A percentile compares a stretch with the other conserved stretches of the same genome.
phyloP scores from a whole-genome alignment of 805 yeast species.

The Wickerhamomyces bovis region DNA sequence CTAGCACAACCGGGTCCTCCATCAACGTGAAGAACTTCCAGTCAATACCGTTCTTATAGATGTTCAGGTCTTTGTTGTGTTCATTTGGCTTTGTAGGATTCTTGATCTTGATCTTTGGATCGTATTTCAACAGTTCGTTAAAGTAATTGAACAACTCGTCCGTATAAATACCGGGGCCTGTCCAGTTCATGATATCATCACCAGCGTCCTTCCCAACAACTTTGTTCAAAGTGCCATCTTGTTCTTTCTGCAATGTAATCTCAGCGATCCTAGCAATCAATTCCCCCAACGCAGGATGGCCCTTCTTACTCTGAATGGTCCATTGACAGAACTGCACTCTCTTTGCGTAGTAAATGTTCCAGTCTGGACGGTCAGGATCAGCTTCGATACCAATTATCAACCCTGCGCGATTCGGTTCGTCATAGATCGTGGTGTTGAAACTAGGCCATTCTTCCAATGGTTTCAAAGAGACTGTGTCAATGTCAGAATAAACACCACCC shows the following conservation, averaged over 20 bases:
- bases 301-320: constrained; percentile 86
- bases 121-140: constrained; percentile 36
- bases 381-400: constrained; percentile 90
- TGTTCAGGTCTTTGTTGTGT: constrained; percentile 25
- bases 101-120: constrained; percentile 5
- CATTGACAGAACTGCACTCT: constrained; percentile 95
- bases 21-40: constrained; percentile 63
- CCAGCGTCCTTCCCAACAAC: constrained; percentile 59
- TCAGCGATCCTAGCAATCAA: constrained; percentile 74
- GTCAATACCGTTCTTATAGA: constrained; percentile 33
- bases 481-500: constrained; percentile 91
- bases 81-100: constrained; percentile 20
- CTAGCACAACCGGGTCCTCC: constrained; percentile 46
- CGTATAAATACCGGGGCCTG: constrained; percentile 96
- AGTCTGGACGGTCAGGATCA: constrained; percentile 92
- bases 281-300: constrained; percentile 86
- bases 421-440: constrained; percentile 24
- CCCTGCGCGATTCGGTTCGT: constrained; percentile 44
- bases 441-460: constrained; percentile 76
- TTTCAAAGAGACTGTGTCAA: constrained; percentile 76
- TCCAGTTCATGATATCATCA: constrained; percentile 84
- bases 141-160: constrained; percentile 78
- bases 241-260: constrained; percentile 53
- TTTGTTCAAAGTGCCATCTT: constrained; percentile 38
- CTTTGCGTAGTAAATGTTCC: constrained; percentile 91